These are phyloP conservation scores for Colletotrichum orchidophilum DNA, from an alignment of 2,329 filamentous ascomycete species.

Conservation along the genomic window DNA sequence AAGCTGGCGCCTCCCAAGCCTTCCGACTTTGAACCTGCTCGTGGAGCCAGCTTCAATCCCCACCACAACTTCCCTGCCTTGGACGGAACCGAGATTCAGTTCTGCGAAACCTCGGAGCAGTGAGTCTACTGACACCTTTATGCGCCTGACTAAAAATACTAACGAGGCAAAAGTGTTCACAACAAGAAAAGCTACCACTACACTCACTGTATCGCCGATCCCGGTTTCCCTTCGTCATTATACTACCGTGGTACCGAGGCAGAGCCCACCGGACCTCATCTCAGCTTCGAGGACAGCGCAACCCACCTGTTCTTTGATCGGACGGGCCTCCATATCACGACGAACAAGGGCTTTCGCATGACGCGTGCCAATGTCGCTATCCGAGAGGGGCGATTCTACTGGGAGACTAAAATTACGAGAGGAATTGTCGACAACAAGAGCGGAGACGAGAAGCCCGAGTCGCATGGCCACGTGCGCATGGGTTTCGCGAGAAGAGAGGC, in stretches of 20 bases:
- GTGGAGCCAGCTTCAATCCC: constrained; percentile 64
- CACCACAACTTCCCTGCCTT: constrained; percentile 63
- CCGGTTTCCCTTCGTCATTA: constrained; percentile 83
- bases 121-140: constrained; percentile 47
- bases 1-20: constrained; percentile 71
- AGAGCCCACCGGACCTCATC: constrained; percentile 81
- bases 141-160: neutral
- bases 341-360: constrained; percentile 92
- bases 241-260: constrained; percentile 92
- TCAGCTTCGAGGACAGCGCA: constrained; percentile 93
- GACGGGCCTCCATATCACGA: constrained; percentile 80
- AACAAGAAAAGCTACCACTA: constrained; percentile 86
- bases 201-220: constrained; percentile 89
- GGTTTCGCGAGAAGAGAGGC: constrained; percentile 88
- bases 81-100: constrained; percentile 62
- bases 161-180: constrained; percentile 55
- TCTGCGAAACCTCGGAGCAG: constrained; percentile 73
- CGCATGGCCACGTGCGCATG: constrained; percentile 77
- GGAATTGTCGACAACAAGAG: constrained; percentile 66
- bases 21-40: constrained; percentile 68
- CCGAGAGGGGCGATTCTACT: constrained; percentile 90
- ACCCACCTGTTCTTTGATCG: constrained; percentile 85
- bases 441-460: constrained; percentile 55
- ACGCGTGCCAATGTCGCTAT: constrained; percentile 90
- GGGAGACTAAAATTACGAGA: constrained; percentile 88